These are phyloP conservation scores for Globisporangium canariense DNA, from an alignment of 352 stramenopile species.

Conservation along the genomic window DNA sequence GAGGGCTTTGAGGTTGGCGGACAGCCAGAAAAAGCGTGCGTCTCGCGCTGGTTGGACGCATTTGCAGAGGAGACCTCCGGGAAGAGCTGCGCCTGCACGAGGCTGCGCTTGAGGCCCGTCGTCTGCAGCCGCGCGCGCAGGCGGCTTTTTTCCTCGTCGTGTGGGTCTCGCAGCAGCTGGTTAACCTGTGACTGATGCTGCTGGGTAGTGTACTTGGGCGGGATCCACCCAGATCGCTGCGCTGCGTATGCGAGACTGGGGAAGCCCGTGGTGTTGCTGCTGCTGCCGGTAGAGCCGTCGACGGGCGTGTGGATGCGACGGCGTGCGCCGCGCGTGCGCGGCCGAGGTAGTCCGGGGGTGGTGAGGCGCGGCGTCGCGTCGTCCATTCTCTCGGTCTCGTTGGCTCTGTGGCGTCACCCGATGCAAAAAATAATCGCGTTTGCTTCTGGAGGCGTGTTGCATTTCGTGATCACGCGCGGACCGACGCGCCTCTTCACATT, in stretches of 20 bases:
- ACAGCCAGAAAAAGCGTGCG: neutral
- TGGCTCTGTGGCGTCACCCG: no score
- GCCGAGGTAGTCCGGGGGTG: constrained; percentile 18
- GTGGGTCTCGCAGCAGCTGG: constrained; percentile 1
- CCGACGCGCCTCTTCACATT: neutral
- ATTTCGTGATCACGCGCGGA: neutral
- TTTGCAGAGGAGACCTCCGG: constrained; percentile 18
- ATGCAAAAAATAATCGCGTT: neutral
- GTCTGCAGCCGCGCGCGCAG: constrained; percentile 38
- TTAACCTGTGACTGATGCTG: neutral
- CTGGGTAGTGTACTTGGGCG: neutral
- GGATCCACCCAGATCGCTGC: neutral
- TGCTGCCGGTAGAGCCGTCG: neutral
- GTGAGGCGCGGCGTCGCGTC: neutral
- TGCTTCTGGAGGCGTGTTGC: neutral
- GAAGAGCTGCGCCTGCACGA: constrained; percentile 53
- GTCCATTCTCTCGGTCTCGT: constrained; percentile 5
- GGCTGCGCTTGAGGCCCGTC: constrained; percentile 52
- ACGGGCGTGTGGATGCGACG: constrained; percentile 14
- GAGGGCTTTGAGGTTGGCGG: no score
- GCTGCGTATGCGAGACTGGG: constrained; percentile 10
- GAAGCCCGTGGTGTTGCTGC: constrained; percentile 16
- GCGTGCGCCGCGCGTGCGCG: constrained; percentile 31
- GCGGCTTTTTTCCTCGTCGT: constrained; percentile 11
- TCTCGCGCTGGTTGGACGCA: constrained; percentile 16